A percentile compares a stretch with the other conserved stretches of the same genome.
These are phyloP conservation scores for Neophaeococcomyces aloes DNA, from an alignment of 2,329 filamentous ascomycete species.

Conservation along the genomic window DNA sequence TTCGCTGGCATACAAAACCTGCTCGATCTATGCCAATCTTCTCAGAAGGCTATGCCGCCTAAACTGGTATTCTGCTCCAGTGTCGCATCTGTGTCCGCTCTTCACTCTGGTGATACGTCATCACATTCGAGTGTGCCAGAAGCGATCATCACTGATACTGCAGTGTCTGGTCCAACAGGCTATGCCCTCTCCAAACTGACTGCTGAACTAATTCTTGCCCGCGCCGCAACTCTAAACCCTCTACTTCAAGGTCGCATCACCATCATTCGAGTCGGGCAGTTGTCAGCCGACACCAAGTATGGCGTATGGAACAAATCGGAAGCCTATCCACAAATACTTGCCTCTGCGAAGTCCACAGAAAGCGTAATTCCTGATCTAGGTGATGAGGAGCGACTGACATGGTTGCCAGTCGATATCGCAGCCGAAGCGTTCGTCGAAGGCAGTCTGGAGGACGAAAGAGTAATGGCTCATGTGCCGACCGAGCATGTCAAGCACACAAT, in stretches of 20 bases:
- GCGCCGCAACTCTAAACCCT: conserved; percentile 26
- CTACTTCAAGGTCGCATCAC: conserved; percentile 27
- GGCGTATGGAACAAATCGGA: conserved; percentile 45
- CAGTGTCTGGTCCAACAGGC: conserved; percentile 36
- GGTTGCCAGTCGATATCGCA: conserved; percentile 37
- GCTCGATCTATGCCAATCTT: conserved; percentile 34
- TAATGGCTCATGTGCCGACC: conserved; percentile 9
- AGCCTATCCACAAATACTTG: conserved; percentile 43
- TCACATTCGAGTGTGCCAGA: conserved; percentile 14
- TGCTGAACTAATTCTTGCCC: conserved; percentile 41
- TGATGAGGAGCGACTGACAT: conserved; percentile 31
- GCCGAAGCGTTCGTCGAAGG: conserved; percentile 28
- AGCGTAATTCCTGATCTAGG: conserved; percentile 36
- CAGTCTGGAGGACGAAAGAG: conserved; percentile 7
- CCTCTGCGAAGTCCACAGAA: conserved; percentile 31
- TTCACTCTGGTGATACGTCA: neutral
- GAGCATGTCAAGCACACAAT: conserved; percentile 16
- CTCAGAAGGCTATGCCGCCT: conserved; percentile 19
- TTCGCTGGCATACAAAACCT: conserved; percentile 42
- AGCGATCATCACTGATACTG: conserved; percentile 5
- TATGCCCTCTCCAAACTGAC: conserved; percentile 51
- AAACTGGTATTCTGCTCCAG: conserved; percentile 44
- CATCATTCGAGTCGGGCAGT: conserved; percentile 42
- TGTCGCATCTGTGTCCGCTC: conserved; percentile 33
- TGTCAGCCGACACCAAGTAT: conserved; percentile 38